A percentile compares a stretch with the other conserved stretches of the same genome.
These are phyloP conservation scores for Cryptosporidium viatorum DNA, from an alignment of 169 alveolate species.

Conservation along the genomic window DNA sequence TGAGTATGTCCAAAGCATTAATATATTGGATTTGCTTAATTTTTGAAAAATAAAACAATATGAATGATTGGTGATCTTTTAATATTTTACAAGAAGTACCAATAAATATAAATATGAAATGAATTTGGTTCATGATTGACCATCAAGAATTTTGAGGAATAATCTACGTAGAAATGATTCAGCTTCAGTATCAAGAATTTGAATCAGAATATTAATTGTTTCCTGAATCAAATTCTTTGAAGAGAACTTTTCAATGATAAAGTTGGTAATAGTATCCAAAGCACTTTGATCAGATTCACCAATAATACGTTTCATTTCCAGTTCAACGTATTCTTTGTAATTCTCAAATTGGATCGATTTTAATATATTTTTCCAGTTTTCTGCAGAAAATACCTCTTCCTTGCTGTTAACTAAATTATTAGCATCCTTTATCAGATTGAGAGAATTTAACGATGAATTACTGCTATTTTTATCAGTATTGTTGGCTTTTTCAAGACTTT, in stretches of 20 bases:
- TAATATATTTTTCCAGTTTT: conserved; percentile 41
- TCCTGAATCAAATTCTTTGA: conserved; percentile 6
- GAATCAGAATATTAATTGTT: conserved; percentile 12
- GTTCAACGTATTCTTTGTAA: conserved; percentile 1
- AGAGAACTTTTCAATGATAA: neutral
- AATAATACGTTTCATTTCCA: conserved; percentile 52
- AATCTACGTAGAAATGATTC: conserved; percentile 29
- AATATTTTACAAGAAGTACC: neutral
- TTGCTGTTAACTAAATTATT: neutral
- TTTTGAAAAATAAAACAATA: too few species aligned
- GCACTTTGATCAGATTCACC: conserved; percentile 53
- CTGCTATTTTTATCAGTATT: neutral
- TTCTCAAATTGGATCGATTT: conserved; percentile 1
- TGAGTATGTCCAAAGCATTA: neutral
- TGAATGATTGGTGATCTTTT: neutral
- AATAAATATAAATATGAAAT: neutral
- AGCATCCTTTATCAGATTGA: neutral
- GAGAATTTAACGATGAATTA: neutral
- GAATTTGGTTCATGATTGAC: neutral
- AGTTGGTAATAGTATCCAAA: conserved; percentile 38
- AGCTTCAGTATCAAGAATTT: conserved; percentile 37
- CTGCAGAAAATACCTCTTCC: conserved; percentile 9
- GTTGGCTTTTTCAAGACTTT: neutral
- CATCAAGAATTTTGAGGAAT: conserved; percentile 30
- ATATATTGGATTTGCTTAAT: too few species aligned